These are phyloP conservation scores for Monoraphidium neglectum DNA, from an alignment of 139 green algal species.

Conservation along the genomic window DNA sequence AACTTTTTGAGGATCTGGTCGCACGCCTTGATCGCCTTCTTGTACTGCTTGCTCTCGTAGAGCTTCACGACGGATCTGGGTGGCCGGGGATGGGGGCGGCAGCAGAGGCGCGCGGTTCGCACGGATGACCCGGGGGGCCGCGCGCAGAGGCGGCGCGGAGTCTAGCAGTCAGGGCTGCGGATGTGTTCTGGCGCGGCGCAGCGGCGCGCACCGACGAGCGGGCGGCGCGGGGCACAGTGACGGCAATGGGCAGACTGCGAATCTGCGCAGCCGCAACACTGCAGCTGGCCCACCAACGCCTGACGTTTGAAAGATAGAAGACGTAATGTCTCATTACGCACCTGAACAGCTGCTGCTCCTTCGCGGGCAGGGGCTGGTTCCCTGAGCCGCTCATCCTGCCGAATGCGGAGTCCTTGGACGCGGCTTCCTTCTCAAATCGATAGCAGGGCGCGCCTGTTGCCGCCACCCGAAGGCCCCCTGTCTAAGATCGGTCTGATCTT, in stretches of 20 bases:
- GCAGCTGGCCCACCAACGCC: too few relatives aligned
- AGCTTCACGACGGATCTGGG: constrained; percentile 66
- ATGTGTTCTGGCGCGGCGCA: too few relatives aligned
- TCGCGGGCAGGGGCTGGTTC: constrained; percentile 66
- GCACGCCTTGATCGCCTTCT: constrained; percentile 95
- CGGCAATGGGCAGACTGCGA: too few relatives aligned
- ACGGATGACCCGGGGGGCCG: neutral
- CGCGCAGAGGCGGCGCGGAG: neutral
- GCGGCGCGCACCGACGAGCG: too few relatives aligned
- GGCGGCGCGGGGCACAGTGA: too few relatives aligned
- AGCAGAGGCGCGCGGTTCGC: neutral
- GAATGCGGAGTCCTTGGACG: too few relatives aligned
- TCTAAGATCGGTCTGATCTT: too few relatives aligned
- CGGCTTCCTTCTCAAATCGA: too few relatives aligned
- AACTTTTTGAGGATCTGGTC: constrained; percentile 97
- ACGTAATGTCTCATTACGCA: constrained; percentile 31
- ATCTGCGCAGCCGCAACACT: too few relatives aligned
- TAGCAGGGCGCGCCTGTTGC: too few relatives aligned
- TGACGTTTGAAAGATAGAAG: too few relatives aligned
- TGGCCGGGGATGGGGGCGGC: neutral
- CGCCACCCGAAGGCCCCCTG: too few relatives aligned
- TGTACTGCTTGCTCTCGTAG: constrained; percentile 98
- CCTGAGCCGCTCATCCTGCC: constrained; percentile 19
- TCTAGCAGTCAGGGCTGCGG: neutral
- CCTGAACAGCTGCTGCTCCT: constrained; percentile 80